Base-by-base conservation (phyloP, 148 eudicot species). In the Agrostemma githago region DNA sequence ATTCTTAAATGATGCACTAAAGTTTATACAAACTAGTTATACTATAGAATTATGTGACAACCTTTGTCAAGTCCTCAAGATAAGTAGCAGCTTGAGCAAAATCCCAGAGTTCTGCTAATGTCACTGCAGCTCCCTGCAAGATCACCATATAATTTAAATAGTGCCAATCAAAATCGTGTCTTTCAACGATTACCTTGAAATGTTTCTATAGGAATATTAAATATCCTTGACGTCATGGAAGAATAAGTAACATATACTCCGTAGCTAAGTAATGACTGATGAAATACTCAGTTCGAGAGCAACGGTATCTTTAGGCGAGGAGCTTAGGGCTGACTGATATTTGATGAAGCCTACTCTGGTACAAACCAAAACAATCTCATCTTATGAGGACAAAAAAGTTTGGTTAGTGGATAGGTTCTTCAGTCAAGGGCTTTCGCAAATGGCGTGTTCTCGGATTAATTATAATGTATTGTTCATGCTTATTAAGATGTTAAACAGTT, bases 201-300 rank as follows among this genome's bases (percentile, higher is more conserved):
- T n/a, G n/a, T n/a, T n/a, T n/a, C n/a, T n/a, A n/a, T n/a, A n/a
- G n/a, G n/a, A n/a, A n/a, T n/a, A n/a, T n/a, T n/a, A n/a, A n/a
- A n/a, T n/a, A n/a, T n/a, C n/a, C n/a, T n/a, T n/a, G n/a, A n/a
- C n/a, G n/a, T n/a, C n/a, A n/a, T n/a, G n/a, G n/a, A n/a, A 62
- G 10, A 3, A 59, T 48, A 11, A 44, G 71, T 3, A 44, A 48
- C 72, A 48, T 20, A n/a, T n/a, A n/a, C n/a, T n/a, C n/a, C n/a
- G 57, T 17, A 46, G 20, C 6, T 42, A 8, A 60, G 46, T 71
- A 20, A 40, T 48, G 54, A 10, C 6, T 10, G 51, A 40, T 14
- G 79, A 14, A 70, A 26, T 17, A 88, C 96, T 89, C 74, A 92
- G 97, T 82, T 95, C 97, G 56, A 92, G 90, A 75, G 94, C 87